A percentile compares a stretch with the other conserved stretches of the same genome.
These are phyloP conservation scores for Ochetophila trinervis DNA, from an alignment of 306 rosid genomes.

Conservation along the genomic window DNA sequence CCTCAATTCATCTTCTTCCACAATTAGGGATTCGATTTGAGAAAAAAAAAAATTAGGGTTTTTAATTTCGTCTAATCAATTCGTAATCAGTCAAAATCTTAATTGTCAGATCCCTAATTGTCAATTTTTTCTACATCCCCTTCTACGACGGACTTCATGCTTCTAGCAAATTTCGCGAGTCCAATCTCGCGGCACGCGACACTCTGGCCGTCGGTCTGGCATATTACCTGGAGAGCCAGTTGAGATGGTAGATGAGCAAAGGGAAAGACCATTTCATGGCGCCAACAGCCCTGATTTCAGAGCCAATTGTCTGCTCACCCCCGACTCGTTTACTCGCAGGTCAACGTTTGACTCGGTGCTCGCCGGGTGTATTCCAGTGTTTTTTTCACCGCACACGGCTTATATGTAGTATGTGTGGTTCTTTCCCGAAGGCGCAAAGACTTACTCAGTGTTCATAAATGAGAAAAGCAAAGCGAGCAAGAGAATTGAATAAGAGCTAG, in stretches of 20 bases:
- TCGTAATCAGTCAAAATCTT: too few relatives aligned
- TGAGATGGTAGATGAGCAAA: conserved; percentile 25
- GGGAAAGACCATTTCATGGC: conserved; percentile 72
- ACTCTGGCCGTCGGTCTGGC: conserved; percentile 42
- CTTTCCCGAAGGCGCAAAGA: conserved; percentile 26
- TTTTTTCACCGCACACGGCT: conserved; percentile 70
- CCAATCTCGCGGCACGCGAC: conserved; percentile 51
- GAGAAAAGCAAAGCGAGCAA: conserved; percentile 37
- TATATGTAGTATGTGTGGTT: conserved; percentile 67
- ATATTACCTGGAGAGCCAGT: conserved; percentile 30
- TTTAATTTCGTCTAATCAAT: too few relatives aligned
- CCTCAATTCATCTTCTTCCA: too few relatives aligned
- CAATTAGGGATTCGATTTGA: too few relatives aligned
- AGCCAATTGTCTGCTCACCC: conserved; percentile 57
- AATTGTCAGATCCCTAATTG: too few relatives aligned
- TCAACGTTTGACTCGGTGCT: conserved; percentile 68
- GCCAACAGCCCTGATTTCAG: conserved; percentile 52
- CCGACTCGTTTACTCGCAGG: conserved; percentile 69
- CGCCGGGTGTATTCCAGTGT: conserved; percentile 71
- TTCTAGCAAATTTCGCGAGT: conserved; percentile 60
- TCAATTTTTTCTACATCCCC: conserved; percentile 80
- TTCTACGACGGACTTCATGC: conserved; percentile 85
- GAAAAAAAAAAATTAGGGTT: too few relatives aligned
- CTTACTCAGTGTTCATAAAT: conserved; percentile 54
- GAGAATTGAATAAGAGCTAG: conserved; percentile 47